Evolutionary conservation across 106 monocot genomes (phyloP).

Genomic region (Dendrobium chrysotoxum): DNA sequence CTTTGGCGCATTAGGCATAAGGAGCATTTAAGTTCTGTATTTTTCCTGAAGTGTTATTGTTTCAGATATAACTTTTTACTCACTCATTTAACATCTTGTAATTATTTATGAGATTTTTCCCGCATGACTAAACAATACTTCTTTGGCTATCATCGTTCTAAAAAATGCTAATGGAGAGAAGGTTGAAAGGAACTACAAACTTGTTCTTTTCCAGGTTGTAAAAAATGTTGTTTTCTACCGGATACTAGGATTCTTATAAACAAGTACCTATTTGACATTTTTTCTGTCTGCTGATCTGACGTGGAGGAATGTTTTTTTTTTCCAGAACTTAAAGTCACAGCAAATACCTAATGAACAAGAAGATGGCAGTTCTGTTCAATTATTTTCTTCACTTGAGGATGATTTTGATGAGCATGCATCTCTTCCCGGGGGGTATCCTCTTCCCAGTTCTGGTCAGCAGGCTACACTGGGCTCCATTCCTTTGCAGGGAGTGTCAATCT

Average conservation of each 20-base stretch:
- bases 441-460: constrained; percentile 14
- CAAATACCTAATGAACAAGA: constrained; percentile 8
- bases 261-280: background rate
- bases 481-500: constrained; percentile 24
- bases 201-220: too few species aligned
- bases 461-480: background rate
- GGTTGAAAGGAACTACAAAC: too few species aligned
- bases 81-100: background rate
- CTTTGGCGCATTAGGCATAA: background rate
- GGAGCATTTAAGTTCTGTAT: background rate
- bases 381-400: constrained; percentile 17
- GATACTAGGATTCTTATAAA: background rate
- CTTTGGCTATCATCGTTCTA: too few species aligned
- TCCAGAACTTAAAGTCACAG: constrained; percentile 51
- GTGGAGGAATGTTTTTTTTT: constrained; percentile 4
- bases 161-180: too few species aligned
- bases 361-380: constrained; percentile 20
- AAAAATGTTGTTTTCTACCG: too few species aligned
- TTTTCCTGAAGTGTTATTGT: background rate
- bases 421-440: constrained; percentile 36
- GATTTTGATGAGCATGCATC: constrained; percentile 11
- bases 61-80: background rate
- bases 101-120: too few species aligned
- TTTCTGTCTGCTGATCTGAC: background rate
- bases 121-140: too few species aligned